A percentile compares a stretch with the other conserved stretches of the same genome.
Conservation (phyloP, 768 basidiomycete species). For the Suillus bovinus region DNA sequence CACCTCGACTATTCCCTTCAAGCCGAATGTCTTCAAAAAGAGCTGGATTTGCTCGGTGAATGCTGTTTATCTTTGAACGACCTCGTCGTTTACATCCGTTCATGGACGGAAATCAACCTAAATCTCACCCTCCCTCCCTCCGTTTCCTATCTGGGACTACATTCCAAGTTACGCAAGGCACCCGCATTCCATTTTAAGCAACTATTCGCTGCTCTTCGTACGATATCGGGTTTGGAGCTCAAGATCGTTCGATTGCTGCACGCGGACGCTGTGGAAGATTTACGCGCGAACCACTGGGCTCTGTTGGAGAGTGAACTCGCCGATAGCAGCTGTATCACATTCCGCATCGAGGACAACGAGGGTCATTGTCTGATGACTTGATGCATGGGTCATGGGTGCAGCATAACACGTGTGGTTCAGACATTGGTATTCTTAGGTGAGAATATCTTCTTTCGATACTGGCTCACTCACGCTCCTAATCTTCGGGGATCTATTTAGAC, state of each 20-base stretch:
- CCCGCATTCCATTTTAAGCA: slow-evolving; percentile 17
- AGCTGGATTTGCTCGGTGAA: slow-evolving; percentile 27
- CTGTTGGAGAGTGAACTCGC: slow-evolving; percentile 14
- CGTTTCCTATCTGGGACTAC: slow-evolving; percentile 25
- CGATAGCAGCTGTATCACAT: slow-evolving; percentile 9
- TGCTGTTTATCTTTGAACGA: slow-evolving; percentile 24
- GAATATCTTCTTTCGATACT: too few species aligned
- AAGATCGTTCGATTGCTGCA: slow-evolving; percentile 23
- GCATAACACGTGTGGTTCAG: not conserved
- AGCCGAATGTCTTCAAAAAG: slow-evolving; percentile 25
- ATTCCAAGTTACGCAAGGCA: slow-evolving; percentile 19
- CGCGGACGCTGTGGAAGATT: slow-evolving; percentile 13
- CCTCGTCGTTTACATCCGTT: slow-evolving; percentile 26
- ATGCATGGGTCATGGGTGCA: slow-evolving; percentile 3
- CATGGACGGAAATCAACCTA: slow-evolving; percentile 24
- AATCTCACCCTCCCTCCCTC: slow-evolving; percentile 24
- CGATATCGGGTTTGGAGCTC: slow-evolving; percentile 23
- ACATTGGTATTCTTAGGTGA: not conserved
- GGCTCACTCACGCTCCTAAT: not conserved
- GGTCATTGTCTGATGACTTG: slow-evolving; percentile 19
- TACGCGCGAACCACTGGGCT: slow-evolving; percentile 13
- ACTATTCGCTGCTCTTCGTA: slow-evolving; percentile 25
- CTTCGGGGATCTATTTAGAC: not conserved
- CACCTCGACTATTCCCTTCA: slow-evolving; percentile 28
- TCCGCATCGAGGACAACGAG: slow-evolving; percentile 25